Conservation (phyloP, 306 rosid species). For the Quercus mongolica region DNA sequence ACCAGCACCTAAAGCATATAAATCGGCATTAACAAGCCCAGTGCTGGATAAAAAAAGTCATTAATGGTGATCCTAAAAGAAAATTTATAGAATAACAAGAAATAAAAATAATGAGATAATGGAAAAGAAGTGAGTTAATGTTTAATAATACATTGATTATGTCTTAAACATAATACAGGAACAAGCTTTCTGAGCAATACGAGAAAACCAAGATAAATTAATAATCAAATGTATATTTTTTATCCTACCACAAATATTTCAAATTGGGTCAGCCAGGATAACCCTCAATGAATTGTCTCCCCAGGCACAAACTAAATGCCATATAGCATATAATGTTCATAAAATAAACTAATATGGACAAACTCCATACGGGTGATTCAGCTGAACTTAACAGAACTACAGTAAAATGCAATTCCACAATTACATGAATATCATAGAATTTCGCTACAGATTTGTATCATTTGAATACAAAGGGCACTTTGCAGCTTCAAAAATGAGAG, state of each 20-base stretch:
- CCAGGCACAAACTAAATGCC: neutral
- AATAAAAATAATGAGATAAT: conserved; percentile 3
- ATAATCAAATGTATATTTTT: neutral
- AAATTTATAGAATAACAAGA: conserved; percentile 10
- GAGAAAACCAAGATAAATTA: neutral
- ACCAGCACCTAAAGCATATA: conserved; percentile 77
- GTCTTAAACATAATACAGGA: neutral
- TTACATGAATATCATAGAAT: too few relatives aligned
- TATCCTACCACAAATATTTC: neutral
- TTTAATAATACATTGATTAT: neutral
- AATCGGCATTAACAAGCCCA: conserved; percentile 73
- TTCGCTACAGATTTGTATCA: too few relatives aligned
- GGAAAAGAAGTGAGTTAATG: neutral
- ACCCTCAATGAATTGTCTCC: neutral
- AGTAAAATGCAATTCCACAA: too few relatives aligned
- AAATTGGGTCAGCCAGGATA: neutral
- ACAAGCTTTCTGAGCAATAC: neutral
- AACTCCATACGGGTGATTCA: too few relatives aligned
- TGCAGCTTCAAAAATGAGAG: neutral
- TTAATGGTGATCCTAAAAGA: conserved; percentile 11
- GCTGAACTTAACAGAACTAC: too few relatives aligned
- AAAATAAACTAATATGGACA: too few relatives aligned
- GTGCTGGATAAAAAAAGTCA: conserved; percentile 57
- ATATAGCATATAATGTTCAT: neutral
- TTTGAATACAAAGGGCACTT: neutral